Evolutionary conservation across 805 yeast genomes (phyloP), one percentile per base, ranked within the genome.

Genomic region (Priceomyces castillae): DNA sequence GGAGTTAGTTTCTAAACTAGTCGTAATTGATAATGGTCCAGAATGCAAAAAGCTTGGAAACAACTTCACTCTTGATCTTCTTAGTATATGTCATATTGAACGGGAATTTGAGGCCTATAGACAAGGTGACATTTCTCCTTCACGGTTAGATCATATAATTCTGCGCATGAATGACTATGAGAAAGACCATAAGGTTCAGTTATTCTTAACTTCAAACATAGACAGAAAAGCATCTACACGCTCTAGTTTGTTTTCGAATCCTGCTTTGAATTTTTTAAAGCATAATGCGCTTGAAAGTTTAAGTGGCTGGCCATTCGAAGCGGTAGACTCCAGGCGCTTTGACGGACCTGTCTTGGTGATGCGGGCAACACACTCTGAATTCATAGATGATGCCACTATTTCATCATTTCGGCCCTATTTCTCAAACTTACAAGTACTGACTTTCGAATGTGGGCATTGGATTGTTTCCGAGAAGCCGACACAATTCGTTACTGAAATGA

Each of bases 1-100:
- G 1, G 68, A 65, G 3, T 43, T 61, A 26, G 62, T 77, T 0
- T 53, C 62, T 4, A 69, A 65, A 43, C 50, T 78, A 25, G 63
- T 79, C 0, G 72, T 79, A 3, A 65, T 80, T 2, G 82, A 76
- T 46, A 77, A 76, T 52, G 60, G 75, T 5, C 82, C 82, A 7
- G 61, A 49, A 3, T 57, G 57, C 39, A 63, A 64, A 18, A 56
- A 61, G 12, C 59, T 76, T 20, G 73, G 63, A 34, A 35, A 47
- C 9, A 59, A 55, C 40, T 73, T 73, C 58, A 48, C 56, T 22
- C 51, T 50, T 11, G 66, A 71, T 40, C 59, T 76, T 30, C 52
- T 64, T 38, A 74, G 70, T 4, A 64, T 73, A 69, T 60, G 65
- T 37, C 58, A 61, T 10, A 62, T 73, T 14, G 71, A 67, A 20